These are phyloP conservation scores for Colletotrichum camelliae DNA, from an alignment of 2,329 filamentous ascomycete species.

Conservation along the genomic window DNA sequence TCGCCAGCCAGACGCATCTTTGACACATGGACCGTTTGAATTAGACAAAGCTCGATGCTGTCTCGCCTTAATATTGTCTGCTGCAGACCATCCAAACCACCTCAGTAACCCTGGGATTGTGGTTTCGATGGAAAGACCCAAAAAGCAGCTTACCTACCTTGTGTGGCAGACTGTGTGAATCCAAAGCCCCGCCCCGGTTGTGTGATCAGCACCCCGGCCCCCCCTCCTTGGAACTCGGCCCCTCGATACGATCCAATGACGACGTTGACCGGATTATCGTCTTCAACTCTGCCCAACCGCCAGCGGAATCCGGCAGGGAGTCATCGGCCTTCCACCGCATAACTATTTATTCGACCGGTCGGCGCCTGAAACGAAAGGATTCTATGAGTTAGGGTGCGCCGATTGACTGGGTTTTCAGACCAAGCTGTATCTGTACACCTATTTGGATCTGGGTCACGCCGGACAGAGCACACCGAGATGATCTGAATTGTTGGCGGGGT, in stretches of 20 bases:
- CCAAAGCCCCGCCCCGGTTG: neutral
- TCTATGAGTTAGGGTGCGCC: neutral
- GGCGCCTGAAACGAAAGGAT: neutral
- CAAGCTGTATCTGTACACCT: neutral
- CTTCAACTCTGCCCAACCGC: neutral
- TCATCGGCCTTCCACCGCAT: neutral
- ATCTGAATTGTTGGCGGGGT: neutral
- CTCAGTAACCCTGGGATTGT: neutral
- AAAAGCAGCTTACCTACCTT: neutral
- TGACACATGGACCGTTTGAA: conserved; percentile 14
- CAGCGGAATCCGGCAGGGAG: neutral
- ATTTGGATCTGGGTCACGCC: neutral
- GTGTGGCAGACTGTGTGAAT: neutral
- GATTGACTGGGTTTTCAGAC: neutral
- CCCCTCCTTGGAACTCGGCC: neutral
- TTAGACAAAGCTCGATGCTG: neutral
- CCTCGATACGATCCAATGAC: conserved; percentile 1
- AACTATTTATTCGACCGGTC: neutral
- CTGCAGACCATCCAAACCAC: neutral
- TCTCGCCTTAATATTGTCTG: neutral
- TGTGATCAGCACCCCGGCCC: neutral
- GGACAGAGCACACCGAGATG: neutral
- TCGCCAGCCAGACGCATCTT: neutral
- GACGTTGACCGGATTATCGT: neutral
- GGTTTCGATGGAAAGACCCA: neutral